These are phyloP conservation scores for Dendrocalamus latiflorus DNA, from an alignment of 202 grass and related monocot genomes.

Conservation along the genomic window DNA sequence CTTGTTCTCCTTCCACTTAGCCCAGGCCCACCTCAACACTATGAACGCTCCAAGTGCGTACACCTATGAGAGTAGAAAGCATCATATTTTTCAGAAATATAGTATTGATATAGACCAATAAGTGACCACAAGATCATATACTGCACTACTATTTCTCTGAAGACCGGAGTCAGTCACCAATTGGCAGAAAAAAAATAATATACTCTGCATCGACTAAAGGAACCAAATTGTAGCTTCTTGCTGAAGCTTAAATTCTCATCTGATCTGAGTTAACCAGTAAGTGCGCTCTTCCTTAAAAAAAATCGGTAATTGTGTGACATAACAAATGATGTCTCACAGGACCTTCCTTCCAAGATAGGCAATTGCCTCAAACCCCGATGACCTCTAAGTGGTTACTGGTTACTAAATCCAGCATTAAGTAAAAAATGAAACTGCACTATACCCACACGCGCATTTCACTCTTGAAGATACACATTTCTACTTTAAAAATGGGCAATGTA, in stretches of 20 bases:
- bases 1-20: slow-evolving; percentile 62
- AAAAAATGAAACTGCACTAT: neutral
- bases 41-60: slow-evolving; percentile 76
- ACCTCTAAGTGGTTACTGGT: neutral
- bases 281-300: no score
- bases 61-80: slow-evolving; percentile 33
- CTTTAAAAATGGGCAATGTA: neutral
- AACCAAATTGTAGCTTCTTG: neutral
- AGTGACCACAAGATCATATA: neutral
- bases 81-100: neutral
- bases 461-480: neutral
- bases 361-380: neutral
- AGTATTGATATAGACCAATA: neutral
- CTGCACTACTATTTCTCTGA: neutral
- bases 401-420: neutral
- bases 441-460: neutral
- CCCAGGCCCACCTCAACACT: slow-evolving; percentile 67
- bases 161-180: neutral
- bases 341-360: neutral
- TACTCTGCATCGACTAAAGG: neutral
- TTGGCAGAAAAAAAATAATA: neutral
- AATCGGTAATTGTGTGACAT: neutral
- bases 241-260: neutral
- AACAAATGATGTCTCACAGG: neutral
- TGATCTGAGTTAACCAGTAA: neutral